Base-by-base conservation (phyloP, 208 protist genomes). In the Balamuthia mandrillaris region DNA sequence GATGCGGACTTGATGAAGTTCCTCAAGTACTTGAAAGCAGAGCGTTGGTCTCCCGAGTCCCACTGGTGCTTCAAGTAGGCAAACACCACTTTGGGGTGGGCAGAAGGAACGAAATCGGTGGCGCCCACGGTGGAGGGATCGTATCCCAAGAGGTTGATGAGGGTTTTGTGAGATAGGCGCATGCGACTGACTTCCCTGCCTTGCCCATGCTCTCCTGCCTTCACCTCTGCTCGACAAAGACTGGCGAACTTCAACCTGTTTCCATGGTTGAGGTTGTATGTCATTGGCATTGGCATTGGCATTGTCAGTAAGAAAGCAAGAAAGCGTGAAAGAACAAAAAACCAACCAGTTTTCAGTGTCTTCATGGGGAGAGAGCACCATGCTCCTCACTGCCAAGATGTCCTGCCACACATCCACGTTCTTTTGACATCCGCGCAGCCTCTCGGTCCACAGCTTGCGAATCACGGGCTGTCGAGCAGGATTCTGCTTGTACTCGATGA, bases 361-460 rank as follows among this genome's bases (percentile, higher is more conserved):
- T 31, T 85, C 79, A 4, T 60, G 18, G 2, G 79, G 79, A 16
- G 79, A 31, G 1, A 85, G 33, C 37, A 85, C 79, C 79, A 85
- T 75, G 7, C 58, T 75, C 0, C 58, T 33, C 0, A 85, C 79
- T 0, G 56, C 79, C 35, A 85, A 29, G 41, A 85, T 85, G 42
- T 85, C 60, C 79, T 98, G 95, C 98, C 98, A 99, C 21, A 95
- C 86, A 60, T 98, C 95, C 47, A 98, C 96, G 24, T 97, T 96
- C 90, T 96, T 96, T 65, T 96, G 92, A 33, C 60, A 94, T 39
- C 94, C 90, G 27, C 86, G 63, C 24, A 99, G 87, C 33, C 97
- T 93, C 31, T 77, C 86, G 52, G 92, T 92, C 97, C 98, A 99
- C 58, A 96, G 93, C 7, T 92, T 77, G 27, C 42, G 63, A 16